Percentiles rank a stretch among this genome's conserved stretches.
Conservation (phyloP, 2,329 filamentous ascomycete genomes). For the Dendryphion nanum region DNA sequence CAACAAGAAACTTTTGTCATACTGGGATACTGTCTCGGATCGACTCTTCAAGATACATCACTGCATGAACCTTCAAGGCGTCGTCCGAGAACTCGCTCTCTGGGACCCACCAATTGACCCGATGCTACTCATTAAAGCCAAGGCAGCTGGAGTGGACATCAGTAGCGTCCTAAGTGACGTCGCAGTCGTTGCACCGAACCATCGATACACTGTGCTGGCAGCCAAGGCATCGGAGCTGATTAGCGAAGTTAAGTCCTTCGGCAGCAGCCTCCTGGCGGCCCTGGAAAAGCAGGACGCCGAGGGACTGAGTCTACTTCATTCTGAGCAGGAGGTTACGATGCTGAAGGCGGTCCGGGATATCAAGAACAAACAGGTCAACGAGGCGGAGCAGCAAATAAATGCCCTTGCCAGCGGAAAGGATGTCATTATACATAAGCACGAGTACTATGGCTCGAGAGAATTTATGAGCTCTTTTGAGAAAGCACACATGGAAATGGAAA, state of each 20-base stretch:
- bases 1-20: background rate
- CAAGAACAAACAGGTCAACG: background rate
- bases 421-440: background rate
- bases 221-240: background rate
- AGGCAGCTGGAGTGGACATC: background rate
- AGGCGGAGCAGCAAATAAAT: background rate
- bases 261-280: background rate
- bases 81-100: background rate
- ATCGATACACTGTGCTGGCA: background rate
- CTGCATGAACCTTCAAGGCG: constrained; percentile 1
- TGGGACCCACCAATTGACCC: background rate
- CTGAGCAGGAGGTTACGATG: background rate
- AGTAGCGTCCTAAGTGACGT: background rate
- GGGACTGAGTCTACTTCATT: background rate
- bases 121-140: background rate
- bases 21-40: constrained; percentile 1
- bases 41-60: constrained; percentile 1
- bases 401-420: background rate
- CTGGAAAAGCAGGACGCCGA: background rate
- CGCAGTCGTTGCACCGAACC: background rate
- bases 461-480: background rate
- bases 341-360: background rate
- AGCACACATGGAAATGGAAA: background rate
- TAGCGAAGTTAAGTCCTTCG: background rate
- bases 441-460: background rate